Evolutionary conservation across 371 early-diverging fungal species (phyloP).

Genomic region (Mortierella sp.): DNA sequence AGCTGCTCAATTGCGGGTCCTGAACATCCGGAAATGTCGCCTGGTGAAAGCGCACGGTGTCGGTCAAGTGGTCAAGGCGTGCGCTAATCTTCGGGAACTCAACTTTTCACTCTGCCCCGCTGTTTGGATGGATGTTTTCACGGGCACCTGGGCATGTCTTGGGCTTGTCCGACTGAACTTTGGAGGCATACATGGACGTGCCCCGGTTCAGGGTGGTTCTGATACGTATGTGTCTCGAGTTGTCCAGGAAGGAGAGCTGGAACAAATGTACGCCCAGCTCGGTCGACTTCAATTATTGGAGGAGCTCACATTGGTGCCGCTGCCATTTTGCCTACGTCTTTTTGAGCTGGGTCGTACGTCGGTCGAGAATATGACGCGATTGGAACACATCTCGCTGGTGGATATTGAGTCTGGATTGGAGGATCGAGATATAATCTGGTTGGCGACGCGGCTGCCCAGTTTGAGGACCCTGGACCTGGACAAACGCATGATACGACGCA

Average conservation of each 20-base stretch:
- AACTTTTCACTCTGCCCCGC: background rate
- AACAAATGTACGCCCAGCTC: background rate
- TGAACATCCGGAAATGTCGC: background rate
- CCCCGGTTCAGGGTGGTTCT: background rate
- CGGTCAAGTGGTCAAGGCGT: background rate
- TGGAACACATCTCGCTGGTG: background rate
- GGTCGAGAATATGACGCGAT: background rate
- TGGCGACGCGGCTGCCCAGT: background rate
- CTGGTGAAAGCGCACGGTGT: background rate
- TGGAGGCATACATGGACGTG: background rate
- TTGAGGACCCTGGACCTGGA: background rate
- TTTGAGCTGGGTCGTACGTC: background rate
- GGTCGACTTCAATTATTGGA: background rate
- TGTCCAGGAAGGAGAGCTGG: background rate
- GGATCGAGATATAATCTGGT: background rate
- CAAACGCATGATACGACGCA: background rate
- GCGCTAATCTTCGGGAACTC: background rate
- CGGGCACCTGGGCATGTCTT: background rate
- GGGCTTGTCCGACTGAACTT: background rate
- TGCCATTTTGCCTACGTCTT: background rate
- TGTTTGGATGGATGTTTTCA: background rate
- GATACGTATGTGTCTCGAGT: background rate
- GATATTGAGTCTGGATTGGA: background rate
- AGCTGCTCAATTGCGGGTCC: background rate
- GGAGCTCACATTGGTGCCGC: background rate